Percentiles rank a stretch among this genome's conserved stretches.
Conservation (phyloP, 441 rosid genomes). For the Gossypium davidsonii region DNA sequence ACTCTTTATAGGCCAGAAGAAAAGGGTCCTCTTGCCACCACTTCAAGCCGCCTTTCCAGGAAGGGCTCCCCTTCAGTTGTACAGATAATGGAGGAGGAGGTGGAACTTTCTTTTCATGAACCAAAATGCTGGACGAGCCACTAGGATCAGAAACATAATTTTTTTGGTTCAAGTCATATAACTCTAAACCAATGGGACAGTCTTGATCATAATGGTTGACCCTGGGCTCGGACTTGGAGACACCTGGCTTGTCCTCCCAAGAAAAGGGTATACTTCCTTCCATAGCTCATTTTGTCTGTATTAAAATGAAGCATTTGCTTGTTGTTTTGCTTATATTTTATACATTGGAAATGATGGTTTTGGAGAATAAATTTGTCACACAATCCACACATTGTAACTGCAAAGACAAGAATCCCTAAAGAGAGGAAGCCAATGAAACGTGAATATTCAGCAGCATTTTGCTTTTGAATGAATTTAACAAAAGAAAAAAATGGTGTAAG, state of each 20-base stretch:
- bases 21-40: conserved; percentile 46
- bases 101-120: conserved; percentile 27
- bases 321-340: not conserved
- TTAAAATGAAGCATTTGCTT: not conserved
- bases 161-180: conserved; percentile 9
- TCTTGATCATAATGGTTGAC: conserved; percentile 9
- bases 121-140: not conserved
- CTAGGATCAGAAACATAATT: not conserved
- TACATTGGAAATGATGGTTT: too few relatives aligned
- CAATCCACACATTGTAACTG: too few relatives aligned
- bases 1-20: conserved; percentile 52
- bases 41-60: conserved; percentile 27
- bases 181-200: not conserved
- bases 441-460: too few relatives aligned
- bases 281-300: conserved; percentile 30
- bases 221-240: conserved; percentile 33
- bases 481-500: too few relatives aligned
- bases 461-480: too few relatives aligned
- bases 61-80: conserved; percentile 21
- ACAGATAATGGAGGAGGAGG: conserved; percentile 48
- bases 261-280: conserved; percentile 55
- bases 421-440: too few relatives aligned
- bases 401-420: too few relatives aligned
- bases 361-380: too few relatives aligned
- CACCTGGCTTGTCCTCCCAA: conserved; percentile 57